Evolutionary conservation across 2,329 filamentous ascomycete species (phyloP).

Genomic region (Phaeosphaeriaceae sp.): DNA sequence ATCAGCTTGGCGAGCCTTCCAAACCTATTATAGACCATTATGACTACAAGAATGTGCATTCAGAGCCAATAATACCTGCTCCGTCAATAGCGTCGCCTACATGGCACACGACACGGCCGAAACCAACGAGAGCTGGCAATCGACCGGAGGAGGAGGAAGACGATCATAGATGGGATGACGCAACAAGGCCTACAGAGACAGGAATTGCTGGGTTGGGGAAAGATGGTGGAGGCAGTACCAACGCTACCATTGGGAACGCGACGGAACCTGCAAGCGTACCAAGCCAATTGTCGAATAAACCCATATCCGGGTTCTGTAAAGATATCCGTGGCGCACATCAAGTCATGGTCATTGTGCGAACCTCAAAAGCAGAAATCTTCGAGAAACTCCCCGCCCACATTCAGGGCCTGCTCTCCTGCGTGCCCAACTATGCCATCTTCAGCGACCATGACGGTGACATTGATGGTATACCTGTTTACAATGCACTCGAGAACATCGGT

Average conservation of each 20-base stretch:
- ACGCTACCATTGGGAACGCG: conserved; percentile 3
- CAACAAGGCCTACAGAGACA: conserved; percentile 11
- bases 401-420: conserved; percentile 61
- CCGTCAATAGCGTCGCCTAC: conserved; percentile 17
- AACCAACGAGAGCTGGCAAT: conserved; percentile 5
- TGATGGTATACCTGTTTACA: conserved; percentile 57
- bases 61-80: conserved; percentile 26
- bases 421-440: conserved; percentile 63
- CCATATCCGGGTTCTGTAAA: conserved; percentile 24
- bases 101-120: conserved; percentile 9
- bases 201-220: conserved; percentile 19
- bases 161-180: conserved; percentile 23
- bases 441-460: conserved; percentile 63
- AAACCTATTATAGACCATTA: conserved; percentile 34
- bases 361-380: conserved; percentile 63
- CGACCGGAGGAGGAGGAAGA: conserved; percentile 14
- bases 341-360: conserved; percentile 64
- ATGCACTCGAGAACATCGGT: conserved; percentile 56
- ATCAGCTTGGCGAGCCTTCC: conserved; percentile 21
- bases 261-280: conserved; percentile 4
- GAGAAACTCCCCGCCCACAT: conserved; percentile 63
- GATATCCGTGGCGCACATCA: conserved; percentile 51
- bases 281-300: conserved; percentile 1
- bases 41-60: conserved; percentile 26
- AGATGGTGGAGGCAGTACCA: conserved; percentile 13